These are phyloP conservation scores for Heterobasidion occidentale DNA, from an alignment of 1,284 basidiomycete species.

Conservation along the genomic window DNA sequence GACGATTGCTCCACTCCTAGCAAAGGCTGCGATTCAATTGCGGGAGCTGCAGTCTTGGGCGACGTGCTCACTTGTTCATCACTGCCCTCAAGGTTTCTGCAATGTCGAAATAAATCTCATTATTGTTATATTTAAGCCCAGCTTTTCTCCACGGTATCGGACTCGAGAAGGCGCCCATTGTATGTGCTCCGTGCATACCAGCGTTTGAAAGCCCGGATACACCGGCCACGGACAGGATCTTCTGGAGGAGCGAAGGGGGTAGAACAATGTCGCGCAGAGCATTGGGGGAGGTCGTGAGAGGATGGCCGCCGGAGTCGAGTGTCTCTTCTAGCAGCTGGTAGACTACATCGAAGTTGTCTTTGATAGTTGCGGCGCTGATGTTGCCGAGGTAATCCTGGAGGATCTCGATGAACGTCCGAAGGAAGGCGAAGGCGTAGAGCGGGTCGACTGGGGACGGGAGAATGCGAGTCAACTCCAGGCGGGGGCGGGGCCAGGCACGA, in stretches of 20 bases:
- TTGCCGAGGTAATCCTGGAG: slow-evolving; percentile 84
- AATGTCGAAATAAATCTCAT: slow-evolving; percentile 94
- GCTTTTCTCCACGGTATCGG: slow-evolving; percentile 93
- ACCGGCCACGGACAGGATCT: slow-evolving; percentile 51
- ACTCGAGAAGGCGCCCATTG: slow-evolving; percentile 66
- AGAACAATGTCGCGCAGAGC: slow-evolving; percentile 89
- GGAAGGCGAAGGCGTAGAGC: slow-evolving; percentile 82
- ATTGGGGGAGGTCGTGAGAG: slow-evolving; percentile 90
- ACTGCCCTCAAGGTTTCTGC: slow-evolving; percentile 79
- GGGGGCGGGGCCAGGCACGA: too few species aligned
- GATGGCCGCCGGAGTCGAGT: slow-evolving; percentile 86
- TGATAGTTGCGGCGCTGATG: slow-evolving; percentile 64
- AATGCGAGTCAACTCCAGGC: slow-evolving; percentile 2
- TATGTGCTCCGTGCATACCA: slow-evolving; percentile 28
- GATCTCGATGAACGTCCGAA: slow-evolving; percentile 80
- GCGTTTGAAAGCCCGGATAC: slow-evolving; percentile 34
- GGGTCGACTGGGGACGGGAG: slow-evolving; percentile 63
- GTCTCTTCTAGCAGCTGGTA: slow-evolving; percentile 97
- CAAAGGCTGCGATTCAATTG: background rate
- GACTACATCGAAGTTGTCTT: slow-evolving; percentile 93
- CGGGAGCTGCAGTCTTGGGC: background rate
- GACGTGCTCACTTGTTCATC: slow-evolving; percentile 61
- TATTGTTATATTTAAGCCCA: slow-evolving; percentile 79
- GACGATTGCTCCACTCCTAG: slow-evolving; percentile 69
- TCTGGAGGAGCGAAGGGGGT: slow-evolving; percentile 79